phyloP scores from a whole-genome alignment of 1,139 yeast species.

The Pichia sp. region DNA sequence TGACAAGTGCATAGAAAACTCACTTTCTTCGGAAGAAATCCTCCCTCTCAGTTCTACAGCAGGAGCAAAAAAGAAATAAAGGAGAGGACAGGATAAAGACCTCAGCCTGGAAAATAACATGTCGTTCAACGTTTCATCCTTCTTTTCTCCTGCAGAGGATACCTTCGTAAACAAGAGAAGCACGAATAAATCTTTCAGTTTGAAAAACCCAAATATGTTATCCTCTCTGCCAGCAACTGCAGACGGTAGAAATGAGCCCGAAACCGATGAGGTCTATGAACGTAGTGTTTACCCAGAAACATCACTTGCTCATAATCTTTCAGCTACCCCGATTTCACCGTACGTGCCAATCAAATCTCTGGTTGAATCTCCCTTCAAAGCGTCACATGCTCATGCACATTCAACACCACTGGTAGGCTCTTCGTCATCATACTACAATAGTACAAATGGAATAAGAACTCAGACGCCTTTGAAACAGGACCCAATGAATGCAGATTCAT shows the following conservation, averaged over 20 bases:
- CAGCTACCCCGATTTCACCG: conserved; percentile 10
- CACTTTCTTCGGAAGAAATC: no score
- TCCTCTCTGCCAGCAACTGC: not conserved
- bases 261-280: not conserved
- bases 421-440: not conserved
- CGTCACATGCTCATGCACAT: conserved; percentile 3
- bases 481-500: conserved; percentile 1
- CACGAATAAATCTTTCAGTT: not conserved
- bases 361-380: conserved; percentile 30
- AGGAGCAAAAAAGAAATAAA: no score
- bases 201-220: not conserved
- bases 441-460: conserved; percentile 8
- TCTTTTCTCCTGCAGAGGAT: conserved; percentile 7
- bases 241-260: not conserved
- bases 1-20: no score
- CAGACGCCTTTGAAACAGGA: conserved; percentile 6
- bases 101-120: not conserved
- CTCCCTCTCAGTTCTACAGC: no score
- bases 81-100: no score
- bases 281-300: conserved; percentile 3
- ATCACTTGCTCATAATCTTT: not conserved
- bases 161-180: conserved; percentile 5
- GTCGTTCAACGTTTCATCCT: conserved; percentile 7
- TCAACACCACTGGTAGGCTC: not conserved
- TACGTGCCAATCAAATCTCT: conserved; percentile 29